Conservation (phyloP, 352 stramenopile genomes). For the Pilasporangium apinafurcum region DNA sequence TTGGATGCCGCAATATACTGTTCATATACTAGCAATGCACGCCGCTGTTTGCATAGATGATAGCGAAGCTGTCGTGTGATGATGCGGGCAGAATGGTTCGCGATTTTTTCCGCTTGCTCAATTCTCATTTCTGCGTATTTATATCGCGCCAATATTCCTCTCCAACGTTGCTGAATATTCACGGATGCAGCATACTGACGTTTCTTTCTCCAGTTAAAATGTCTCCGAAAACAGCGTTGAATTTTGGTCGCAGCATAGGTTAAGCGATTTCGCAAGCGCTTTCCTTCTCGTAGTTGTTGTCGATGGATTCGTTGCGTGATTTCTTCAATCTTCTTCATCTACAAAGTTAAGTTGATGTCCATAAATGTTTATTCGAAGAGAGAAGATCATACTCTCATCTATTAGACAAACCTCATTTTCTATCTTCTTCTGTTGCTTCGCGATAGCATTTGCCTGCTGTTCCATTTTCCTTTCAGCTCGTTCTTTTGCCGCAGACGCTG, state of each 20-base stretch:
- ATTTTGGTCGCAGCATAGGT: constrained; percentile 42
- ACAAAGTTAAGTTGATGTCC: not conserved
- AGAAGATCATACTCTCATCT: no score
- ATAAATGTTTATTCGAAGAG: not conserved
- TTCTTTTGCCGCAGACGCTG: constrained; percentile 57
- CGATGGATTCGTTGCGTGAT: constrained; percentile 61
- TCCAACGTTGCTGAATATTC: constrained; percentile 39
- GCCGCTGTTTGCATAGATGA: constrained; percentile 18
- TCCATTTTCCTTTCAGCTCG: constrained; percentile 60
- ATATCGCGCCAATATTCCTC: constrained; percentile 16
- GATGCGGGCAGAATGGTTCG: constrained; percentile 22
- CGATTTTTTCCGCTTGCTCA: constrained; percentile 7
- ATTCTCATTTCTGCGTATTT: constrained; percentile 6
- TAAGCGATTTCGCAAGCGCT: constrained; percentile 46
- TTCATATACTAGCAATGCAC: constrained; percentile 16
- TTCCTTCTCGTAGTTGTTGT: constrained; percentile 60
- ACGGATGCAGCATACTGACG: constrained; percentile 20
- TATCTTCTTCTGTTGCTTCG: constrained; percentile 80
- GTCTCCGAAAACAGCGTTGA: constrained; percentile 32
- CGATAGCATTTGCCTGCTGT: constrained; percentile 55
- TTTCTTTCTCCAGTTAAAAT: constrained; percentile 6
- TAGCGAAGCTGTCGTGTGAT: constrained; percentile 33
- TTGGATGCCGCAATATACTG: constrained; percentile 22
- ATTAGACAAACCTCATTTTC: constrained; percentile 45
- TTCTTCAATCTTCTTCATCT: constrained; percentile 78